Conservation (phyloP, 2,329 filamentous ascomycete species). For the Helminthosporium solani region DNA sequence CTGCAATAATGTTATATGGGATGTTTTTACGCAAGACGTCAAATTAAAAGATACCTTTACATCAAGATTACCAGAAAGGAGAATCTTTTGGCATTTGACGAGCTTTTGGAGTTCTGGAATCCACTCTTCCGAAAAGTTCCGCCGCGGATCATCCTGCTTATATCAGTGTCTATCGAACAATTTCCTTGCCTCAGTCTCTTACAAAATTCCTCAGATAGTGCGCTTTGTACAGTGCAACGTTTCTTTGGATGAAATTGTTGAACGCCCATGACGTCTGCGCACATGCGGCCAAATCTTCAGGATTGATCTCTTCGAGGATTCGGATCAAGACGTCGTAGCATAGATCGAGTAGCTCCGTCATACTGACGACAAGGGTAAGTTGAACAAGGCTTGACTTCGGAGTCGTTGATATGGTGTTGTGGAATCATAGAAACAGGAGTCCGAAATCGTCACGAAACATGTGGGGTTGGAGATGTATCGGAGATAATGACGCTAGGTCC, state of each 20-base stretch:
- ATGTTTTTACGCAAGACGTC: background rate
- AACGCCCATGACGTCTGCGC: constrained; percentile 44
- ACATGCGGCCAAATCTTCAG: constrained; percentile 34
- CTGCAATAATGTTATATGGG: background rate
- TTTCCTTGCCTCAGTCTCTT: constrained; percentile 15
- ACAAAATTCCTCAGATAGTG: constrained; percentile 63
- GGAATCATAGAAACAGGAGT: background rate
- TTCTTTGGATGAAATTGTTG: constrained; percentile 56
- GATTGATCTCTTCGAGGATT: constrained; percentile 35
- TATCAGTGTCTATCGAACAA: constrained; percentile 10
- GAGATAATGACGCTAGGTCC: background rate
- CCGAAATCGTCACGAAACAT: background rate
- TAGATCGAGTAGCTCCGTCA: constrained; percentile 35
- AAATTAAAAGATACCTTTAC: constrained; percentile 40
- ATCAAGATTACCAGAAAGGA: constrained; percentile 44
- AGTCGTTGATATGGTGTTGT: background rate
- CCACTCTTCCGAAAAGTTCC: constrained; percentile 29
- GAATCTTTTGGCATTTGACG: constrained; percentile 45
- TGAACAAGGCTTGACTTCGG: background rate
- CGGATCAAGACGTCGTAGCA: constrained; percentile 40
- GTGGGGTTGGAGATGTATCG: background rate
- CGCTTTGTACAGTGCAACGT: constrained; percentile 61
- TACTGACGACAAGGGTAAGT: background rate
- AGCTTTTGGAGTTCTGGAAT: constrained; percentile 30
- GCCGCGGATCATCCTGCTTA: constrained; percentile 43